Base-by-base conservation (phyloP, 1,284 basidiomycete species). In the Papiliotrema flavescens region DNA sequence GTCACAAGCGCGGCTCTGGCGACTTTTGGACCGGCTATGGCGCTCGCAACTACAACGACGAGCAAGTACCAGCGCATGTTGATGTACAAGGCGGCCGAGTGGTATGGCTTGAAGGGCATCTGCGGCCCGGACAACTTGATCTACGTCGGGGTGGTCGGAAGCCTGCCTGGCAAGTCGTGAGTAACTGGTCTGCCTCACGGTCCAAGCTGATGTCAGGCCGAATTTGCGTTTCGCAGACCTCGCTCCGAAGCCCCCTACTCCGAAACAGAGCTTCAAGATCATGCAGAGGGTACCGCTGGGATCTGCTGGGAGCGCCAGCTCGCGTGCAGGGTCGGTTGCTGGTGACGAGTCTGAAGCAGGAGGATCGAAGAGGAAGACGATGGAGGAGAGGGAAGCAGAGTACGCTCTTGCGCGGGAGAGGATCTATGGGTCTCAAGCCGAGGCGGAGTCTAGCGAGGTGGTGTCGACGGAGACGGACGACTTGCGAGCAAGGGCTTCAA, bases 1-100 rank as follows among this genome's bases (percentile, higher is more conserved):
- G 19, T 32, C 3, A 34, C 44, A 11, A 52, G 42, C 1, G 41
- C 54, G 11, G 44, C 55, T 13, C 53, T 69, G 19, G 63, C 60
- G 4, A 55, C 63, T 5, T 35, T 66, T 24, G 45, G 48, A 5
- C 37, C 52, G 2, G 58, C 56, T 19, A 59, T 63, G 43, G 54
- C 48, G 20, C 52, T 73, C 15, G 61, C 55, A 34, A 61, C 60
- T 5, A 42, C 56, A 0, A 55, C 65, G 1, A 58, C 60, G 22
- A 71, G 66, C 55, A 71, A 66, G 42, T 75, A 69, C 52, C 71
- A 73, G 59, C 59, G 69, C 23, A 75, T 73, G 73, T 52, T 75
- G 36, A 67, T 72, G 23, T 75, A 75, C 55, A 75, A 75, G 55
- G 63, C 64, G 3, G 73, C 73, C 17, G 71, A 73, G 50, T 75